Base-by-base conservation (phyloP, 305 asterid genomes). In the Solanum aculeatissimum region DNA sequence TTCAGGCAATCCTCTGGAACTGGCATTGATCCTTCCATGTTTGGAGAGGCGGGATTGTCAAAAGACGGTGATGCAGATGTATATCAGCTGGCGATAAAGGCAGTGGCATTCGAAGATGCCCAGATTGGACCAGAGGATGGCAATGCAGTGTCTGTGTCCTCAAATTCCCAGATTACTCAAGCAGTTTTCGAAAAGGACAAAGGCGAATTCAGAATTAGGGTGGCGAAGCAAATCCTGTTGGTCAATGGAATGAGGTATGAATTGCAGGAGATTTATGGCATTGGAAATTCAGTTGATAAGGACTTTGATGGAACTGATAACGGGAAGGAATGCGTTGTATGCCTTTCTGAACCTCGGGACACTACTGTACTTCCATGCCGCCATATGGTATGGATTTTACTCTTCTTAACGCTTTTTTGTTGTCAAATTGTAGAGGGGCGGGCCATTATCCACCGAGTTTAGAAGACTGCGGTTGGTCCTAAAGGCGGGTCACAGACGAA, bases 221-320 rank as follows among this genome's bases (percentile, higher is more conserved):
- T 87, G 27, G 60, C 71, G 84, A 87, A 84, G 75, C 85, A 87
- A 81, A 81, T 87, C 58, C 82, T 87, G 9, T 84, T 80, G 85
- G 85, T 85, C 69, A 81, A 62, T 82, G 85, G 87, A 27, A 84
- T 85, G 42, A 81, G 89, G 40, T 87, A 87, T 43, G 85, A 87
- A 77, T 68, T 87, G 65, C 87, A 87, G 47, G 87, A 87, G 85
- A 87, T 87, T 71, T 87, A 87, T 40, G 89, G 89, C 54, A 85
- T 87, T 62, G 87, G 81, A 10, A 83, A 81, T 87, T 71, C 85
- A 25, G 75, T 85, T 70, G 87, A 87, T 49, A 81, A 66, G 35
- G 85, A 84, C 18, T 81, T 87, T 9, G 75, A 87, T 45, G 87
- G 74, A 45, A 87, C 27, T 53, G 89, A 87, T 49, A 68, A 86